These are phyloP conservation scores for Coemansia pectinata DNA, from an alignment of 192 early-diverging fungal species.

Conservation along the genomic window DNA sequence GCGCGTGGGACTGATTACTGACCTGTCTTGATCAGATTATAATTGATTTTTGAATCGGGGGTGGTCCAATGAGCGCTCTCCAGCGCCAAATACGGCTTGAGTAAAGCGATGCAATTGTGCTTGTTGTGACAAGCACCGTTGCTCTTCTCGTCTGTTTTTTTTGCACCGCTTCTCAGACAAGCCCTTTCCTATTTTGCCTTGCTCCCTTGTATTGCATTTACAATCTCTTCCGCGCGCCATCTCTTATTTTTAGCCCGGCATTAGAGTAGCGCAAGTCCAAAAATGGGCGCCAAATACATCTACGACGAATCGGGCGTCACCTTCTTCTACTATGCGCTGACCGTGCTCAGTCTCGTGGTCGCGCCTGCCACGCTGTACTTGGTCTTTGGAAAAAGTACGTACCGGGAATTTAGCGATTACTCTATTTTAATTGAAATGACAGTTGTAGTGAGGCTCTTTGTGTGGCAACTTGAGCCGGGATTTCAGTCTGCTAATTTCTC, in stretches of 20 bases:
- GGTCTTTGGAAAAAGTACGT: conserved; percentile 44
- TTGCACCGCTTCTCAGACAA: background rate
- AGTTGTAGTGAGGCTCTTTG: background rate
- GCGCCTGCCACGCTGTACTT: conserved; percentile 71
- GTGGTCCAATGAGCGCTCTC: background rate
- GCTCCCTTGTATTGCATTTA: conserved; percentile 16
- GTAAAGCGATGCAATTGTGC: background rate
- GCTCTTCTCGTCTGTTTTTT: background rate
- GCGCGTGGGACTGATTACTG: background rate
- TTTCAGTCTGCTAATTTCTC: background rate
- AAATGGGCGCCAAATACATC: conserved; percentile 75
- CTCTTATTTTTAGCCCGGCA: conserved; percentile 1
- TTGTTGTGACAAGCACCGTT: background rate
- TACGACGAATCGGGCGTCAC: conserved; percentile 95
- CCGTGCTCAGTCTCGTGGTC: conserved; percentile 78
- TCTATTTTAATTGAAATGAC: background rate
- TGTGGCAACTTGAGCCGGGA: background rate
- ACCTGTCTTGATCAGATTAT: background rate
- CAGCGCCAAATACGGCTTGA: background rate
- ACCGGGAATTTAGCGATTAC: background rate
- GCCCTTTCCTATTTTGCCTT: background rate
- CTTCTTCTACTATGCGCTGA: conserved; percentile 92
- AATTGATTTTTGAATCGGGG: background rate
- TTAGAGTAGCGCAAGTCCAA: conserved; percentile 3
- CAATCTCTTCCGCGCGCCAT: background rate